phyloP scores from a whole-genome alignment of 495 filamentous ascomycete genomes.

The Hypomontagnella submonticulosa region DNA sequence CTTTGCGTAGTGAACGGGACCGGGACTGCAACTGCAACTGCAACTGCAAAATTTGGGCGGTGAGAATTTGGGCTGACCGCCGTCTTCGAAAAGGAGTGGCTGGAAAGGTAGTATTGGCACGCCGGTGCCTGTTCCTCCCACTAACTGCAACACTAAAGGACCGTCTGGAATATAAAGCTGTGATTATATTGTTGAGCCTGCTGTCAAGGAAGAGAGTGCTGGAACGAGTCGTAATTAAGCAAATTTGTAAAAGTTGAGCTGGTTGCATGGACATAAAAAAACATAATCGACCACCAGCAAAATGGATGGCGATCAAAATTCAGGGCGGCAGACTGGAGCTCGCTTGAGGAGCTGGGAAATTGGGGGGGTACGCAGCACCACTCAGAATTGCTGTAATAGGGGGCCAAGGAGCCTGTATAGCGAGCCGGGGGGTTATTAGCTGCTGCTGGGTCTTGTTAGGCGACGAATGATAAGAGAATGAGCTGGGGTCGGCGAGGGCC shows the following conservation, averaged over 20 bases:
- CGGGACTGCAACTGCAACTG: too few relatives aligned
- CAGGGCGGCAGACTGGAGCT: constrained; percentile 45
- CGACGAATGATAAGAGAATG: constrained; percentile 45
- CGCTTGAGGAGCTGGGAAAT: constrained; percentile 44
- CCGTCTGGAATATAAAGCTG: constrained; percentile 41
- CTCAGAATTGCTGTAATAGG: constrained; percentile 37
- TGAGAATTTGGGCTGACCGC: constrained; percentile 25
- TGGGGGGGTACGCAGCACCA: constrained; percentile 44
- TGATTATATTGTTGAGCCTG: constrained; percentile 38
- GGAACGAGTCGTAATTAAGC: constrained; percentile 40
- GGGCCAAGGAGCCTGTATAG: constrained; percentile 28
- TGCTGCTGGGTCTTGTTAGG: constrained; percentile 34
- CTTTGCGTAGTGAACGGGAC: constrained; percentile 36
- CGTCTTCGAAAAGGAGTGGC: constrained; percentile 45
- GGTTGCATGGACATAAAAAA: constrained; percentile 48
- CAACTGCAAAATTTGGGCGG: constrained; percentile 25
- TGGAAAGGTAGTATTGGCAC: constrained; percentile 34
- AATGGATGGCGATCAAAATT: constrained; percentile 47
- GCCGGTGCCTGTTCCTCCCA: constrained; percentile 37
- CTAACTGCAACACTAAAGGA: constrained; percentile 24
- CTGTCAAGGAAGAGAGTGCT: constrained; percentile 44
- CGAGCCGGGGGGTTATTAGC: constrained; percentile 27
- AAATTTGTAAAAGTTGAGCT: constrained; percentile 47
- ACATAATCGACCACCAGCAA: constrained; percentile 40
- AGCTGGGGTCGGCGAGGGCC: constrained; percentile 34